phyloP scores from a whole-genome alignment of 1,284 basidiomycete genomes.

The Cutaneotrichosporon spelunceum region DNA sequence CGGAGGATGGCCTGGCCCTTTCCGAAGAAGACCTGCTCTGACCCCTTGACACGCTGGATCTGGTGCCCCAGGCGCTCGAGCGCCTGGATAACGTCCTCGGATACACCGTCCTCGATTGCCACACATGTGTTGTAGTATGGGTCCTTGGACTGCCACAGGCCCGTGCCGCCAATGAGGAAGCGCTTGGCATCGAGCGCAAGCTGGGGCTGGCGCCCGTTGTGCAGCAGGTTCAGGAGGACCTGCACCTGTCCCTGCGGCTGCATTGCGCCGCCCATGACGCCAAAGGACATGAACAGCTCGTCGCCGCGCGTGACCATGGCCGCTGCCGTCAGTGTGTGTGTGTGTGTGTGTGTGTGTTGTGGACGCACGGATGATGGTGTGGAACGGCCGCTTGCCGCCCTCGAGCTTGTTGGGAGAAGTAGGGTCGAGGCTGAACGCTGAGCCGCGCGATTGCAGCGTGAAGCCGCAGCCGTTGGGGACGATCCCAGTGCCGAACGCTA shows the following conservation, averaged over 20 bases:
- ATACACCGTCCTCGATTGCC: conserved; percentile 79
- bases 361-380: conserved; percentile 72
- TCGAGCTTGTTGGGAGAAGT: conserved; percentile 77
- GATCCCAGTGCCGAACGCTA: conserved; percentile 62
- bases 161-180: conserved; percentile 68
- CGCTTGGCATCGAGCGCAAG: conserved; percentile 76
- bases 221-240: conserved; percentile 67
- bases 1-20: conserved; percentile 33
- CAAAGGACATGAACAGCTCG: conserved; percentile 81
- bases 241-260: conserved; percentile 28
- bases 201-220: conserved; percentile 56
- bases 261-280: conserved; percentile 71
- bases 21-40: conserved; percentile 29
- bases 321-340: conserved; percentile 42
- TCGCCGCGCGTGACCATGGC: conserved; percentile 75
- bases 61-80: conserved; percentile 84
- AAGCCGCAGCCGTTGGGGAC: conserved; percentile 92
- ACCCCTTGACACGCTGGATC: conserved; percentile 55
- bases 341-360: too few relatives aligned
- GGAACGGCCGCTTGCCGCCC: conserved; percentile 86
- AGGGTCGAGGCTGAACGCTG: conserved; percentile 73
- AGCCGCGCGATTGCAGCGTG: conserved; percentile 89
- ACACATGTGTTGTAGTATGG: conserved; percentile 68
- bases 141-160: conserved; percentile 27
- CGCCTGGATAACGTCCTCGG: conserved; percentile 59